These are phyloP conservation scores for Hymenoscyphus fraxineus DNA, from an alignment of 2,329 filamentous ascomycete genomes.

Conservation along the genomic window DNA sequence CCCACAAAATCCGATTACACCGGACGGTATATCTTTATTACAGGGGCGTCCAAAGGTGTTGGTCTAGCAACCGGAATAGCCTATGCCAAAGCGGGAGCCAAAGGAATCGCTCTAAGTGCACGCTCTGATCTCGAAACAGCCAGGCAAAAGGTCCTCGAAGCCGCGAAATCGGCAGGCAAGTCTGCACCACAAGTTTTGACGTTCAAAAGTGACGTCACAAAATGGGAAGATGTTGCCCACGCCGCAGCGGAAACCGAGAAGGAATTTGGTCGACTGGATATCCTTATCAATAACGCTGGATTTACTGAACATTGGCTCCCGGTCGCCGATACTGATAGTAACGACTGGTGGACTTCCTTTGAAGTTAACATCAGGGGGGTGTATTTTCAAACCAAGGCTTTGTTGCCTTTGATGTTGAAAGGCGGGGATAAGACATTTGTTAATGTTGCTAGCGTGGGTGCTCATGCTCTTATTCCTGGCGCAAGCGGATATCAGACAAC, in stretches of 20 bases:
- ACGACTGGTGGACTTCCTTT: slow-evolving; percentile 24
- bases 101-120: slow-evolving; percentile 23
- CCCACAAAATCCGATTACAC: slow-evolving; percentile 30
- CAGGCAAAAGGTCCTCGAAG: slow-evolving; percentile 20
- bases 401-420: slow-evolving; percentile 28
- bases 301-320: slow-evolving; percentile 16
- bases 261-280: slow-evolving; percentile 25
- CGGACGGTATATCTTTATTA: slow-evolving; percentile 23
- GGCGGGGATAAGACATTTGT: slow-evolving; percentile 42
- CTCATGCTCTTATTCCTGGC: slow-evolving; percentile 36
- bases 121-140: slow-evolving; percentile 18
- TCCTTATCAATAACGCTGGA: slow-evolving; percentile 29
- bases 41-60: slow-evolving; percentile 26
- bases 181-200: slow-evolving; percentile 20
- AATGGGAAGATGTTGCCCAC: slow-evolving; percentile 13
- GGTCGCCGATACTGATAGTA: slow-evolving; percentile 17
- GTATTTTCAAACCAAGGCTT: slow-evolving; percentile 20
- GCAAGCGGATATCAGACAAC: slow-evolving; percentile 44
- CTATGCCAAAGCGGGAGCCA: slow-evolving; percentile 25
- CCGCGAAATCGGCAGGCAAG: slow-evolving; percentile 20
- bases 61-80: slow-evolving; percentile 25
- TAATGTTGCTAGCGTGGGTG: slow-evolving; percentile 45
- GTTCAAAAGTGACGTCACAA: slow-evolving; percentile 21
- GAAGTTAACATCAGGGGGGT: slow-evolving; percentile 26
- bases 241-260: slow-evolving; percentile 18